Evolutionary conservation across 225 moss, liverwort and hornwort species (phyloP).

Genomic region (Pseudisothecium myosuroides): DNA sequence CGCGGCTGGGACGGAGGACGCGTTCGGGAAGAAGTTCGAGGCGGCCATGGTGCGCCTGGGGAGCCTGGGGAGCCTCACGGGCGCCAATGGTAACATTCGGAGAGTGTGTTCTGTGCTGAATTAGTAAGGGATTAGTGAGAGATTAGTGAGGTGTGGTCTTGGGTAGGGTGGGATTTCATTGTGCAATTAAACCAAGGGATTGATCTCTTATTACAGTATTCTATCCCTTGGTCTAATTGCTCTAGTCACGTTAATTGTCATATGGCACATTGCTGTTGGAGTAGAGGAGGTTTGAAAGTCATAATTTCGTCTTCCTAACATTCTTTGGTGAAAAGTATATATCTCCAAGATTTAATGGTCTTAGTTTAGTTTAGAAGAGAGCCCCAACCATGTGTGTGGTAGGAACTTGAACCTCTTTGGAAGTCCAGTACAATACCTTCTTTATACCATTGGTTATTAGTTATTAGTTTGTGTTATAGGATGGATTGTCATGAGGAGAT

Average conservation of each 20-base stretch:
- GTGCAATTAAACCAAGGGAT: not conserved
- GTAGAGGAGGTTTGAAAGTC: not conserved
- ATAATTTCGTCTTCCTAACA: not conserved
- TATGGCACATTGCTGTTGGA: not conserved
- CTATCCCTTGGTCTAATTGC: not conserved
- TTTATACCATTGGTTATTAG: not conserved
- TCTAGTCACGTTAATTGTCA: no score
- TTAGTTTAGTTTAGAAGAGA: no score
- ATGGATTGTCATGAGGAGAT: fast-evolving
- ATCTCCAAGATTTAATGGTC: not conserved
- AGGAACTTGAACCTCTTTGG: fast-evolving
- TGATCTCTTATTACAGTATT: no score
- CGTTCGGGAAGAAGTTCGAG: conserved; percentile 3
- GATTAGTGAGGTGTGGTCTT: not conserved
- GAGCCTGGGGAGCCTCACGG: not conserved
- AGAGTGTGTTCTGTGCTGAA: conserved; percentile 16
- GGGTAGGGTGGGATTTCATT: no score
- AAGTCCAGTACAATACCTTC: fast-evolving
- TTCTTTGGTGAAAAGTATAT: not conserved
- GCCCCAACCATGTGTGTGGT: no score
- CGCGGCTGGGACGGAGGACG: not conserved
- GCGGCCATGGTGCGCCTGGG: conserved; percentile 16
- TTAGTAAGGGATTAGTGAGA: not conserved
- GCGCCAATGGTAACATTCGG: conserved; percentile 4
- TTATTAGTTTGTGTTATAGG: not conserved